Evolutionary conservation across 2,329 filamentous ascomycete species (phyloP).

Genomic region (Xylariaceae sp.): DNA sequence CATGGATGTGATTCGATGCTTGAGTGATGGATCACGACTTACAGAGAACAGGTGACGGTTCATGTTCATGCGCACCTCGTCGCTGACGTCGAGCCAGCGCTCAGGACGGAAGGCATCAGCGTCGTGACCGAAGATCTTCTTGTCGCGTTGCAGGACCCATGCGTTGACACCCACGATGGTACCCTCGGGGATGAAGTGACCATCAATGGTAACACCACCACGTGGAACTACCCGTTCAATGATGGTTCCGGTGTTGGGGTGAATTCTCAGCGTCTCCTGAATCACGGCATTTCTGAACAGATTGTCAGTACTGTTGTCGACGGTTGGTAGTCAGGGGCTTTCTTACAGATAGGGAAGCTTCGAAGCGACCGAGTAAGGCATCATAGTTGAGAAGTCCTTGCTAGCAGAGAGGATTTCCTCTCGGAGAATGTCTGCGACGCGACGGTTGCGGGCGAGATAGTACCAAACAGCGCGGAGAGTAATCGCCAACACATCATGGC

Average conservation of each 20-base stretch:
- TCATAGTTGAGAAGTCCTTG: neutral
- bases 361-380: conserved; percentile 10
- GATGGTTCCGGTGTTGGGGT: conserved; percentile 55
- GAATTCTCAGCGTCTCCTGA: conserved; percentile 26
- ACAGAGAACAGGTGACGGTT: conserved; percentile 14
- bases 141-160: conserved; percentile 55
- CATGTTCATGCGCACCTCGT: conserved; percentile 6
- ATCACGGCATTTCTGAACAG: conserved; percentile 6
- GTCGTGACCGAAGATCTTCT: conserved; percentile 52
- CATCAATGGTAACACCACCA: conserved; percentile 46
- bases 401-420: conserved; percentile 4
- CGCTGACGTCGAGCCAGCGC: conserved; percentile 39
- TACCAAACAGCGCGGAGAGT: conserved; percentile 13
- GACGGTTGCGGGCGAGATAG: conserved; percentile 10
- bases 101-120: conserved; percentile 53
- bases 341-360: conserved; percentile 12
- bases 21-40: neutral
- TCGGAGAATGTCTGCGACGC: conserved; percentile 8
- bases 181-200: conserved; percentile 9
- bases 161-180: conserved; percentile 57
- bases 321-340: neutral
- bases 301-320: neutral
- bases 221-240: conserved; percentile 58
- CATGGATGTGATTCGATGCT: no score
- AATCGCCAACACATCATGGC: conserved; percentile 16